Percentiles rank a stretch among this genome's conserved stretches.
phyloP scores from a whole-genome alignment of 2,329 filamentous ascomycete genomes.

The Fusarium sublunatum region DNA sequence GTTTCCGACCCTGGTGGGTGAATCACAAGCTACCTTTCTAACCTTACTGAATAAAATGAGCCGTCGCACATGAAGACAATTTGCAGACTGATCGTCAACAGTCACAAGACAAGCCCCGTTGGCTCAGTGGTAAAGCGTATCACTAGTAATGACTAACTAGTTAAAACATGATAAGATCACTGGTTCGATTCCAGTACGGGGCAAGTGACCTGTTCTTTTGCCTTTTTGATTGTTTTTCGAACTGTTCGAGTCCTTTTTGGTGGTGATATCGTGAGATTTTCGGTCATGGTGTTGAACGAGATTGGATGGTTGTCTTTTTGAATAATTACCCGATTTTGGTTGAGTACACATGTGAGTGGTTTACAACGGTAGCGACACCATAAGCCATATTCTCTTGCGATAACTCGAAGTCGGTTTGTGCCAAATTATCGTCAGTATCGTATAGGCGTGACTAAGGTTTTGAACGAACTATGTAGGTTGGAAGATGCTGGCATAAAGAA shows the following conservation, averaged over 20 bases:
- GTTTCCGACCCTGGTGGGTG: no score
- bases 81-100: rapidly evolving
- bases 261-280: background rate
- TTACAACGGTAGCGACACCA: no score
- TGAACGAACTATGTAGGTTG: background rate
- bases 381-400: background rate
- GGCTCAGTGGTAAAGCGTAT: slow-evolving; percentile 41
- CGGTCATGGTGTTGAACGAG: background rate
- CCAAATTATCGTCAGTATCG: no score
- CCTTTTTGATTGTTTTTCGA: background rate
- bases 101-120: slow-evolving; percentile 34
- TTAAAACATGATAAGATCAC: no score
- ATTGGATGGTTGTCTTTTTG: background rate
- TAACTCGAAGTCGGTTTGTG: background rate
- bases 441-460: slow-evolving; percentile 2
- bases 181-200: slow-evolving; percentile 40
- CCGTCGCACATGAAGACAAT: background rate
- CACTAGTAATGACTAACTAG: slow-evolving; percentile 43
- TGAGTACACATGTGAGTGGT: background rate
- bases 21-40: background rate
- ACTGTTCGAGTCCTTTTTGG: background rate
- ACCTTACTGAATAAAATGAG: no score
- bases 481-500: background rate
- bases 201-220: slow-evolving; percentile 16
- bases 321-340: background rate